A percentile compares a stretch with the other conserved stretches of the same genome.
Conservation (phyloP, 2,329 filamentous ascomycete species). For the Phyllosticta capitalensis region DNA sequence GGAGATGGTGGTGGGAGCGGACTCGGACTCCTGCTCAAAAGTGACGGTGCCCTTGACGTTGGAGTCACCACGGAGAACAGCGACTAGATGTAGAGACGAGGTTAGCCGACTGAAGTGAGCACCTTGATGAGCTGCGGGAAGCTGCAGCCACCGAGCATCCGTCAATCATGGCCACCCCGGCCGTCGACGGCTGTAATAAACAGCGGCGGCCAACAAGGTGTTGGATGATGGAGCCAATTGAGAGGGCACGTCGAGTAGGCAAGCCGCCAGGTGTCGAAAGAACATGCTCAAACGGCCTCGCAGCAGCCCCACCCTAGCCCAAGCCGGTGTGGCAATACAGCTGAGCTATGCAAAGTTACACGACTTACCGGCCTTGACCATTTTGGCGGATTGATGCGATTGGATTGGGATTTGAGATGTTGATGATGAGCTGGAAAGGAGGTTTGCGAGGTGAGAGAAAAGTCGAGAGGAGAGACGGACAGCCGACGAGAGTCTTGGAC, state of each 20-base stretch:
- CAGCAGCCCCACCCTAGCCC: conserved; percentile 27
- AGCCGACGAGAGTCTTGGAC: background rate
- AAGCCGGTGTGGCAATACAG: conserved; percentile 12
- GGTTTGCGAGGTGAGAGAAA: conserved; percentile 1
- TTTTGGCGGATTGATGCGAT: conserved; percentile 55
- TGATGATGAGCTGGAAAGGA: conserved; percentile 3
- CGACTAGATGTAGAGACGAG: conserved; percentile 52
- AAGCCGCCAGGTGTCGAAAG: conserved; percentile 1
- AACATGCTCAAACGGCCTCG: conserved; percentile 50
- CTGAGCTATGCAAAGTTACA: conserved; percentile 14
- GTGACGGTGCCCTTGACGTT: conserved; percentile 87
- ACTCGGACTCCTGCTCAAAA: conserved; percentile 88
- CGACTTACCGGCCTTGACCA: conserved; percentile 93
- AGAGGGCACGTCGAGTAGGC: background rate
- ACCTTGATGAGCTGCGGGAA: conserved; percentile 9
- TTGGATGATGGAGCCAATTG: conserved; percentile 5
- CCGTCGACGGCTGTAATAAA: background rate
- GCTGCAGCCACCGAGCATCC: background rate
- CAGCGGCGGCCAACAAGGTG: conserved; percentile 9
- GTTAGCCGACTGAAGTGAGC: conserved; percentile 6
- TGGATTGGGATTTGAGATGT: conserved; percentile 18
- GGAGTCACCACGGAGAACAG: conserved; percentile 94
- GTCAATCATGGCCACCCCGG: background rate
- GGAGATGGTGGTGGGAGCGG: conserved; percentile 70
- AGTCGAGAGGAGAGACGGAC: background rate